These are phyloP conservation scores for Gossypium turneri DNA, from an alignment of 345 rosid genomes.

Conservation along the genomic window DNA sequence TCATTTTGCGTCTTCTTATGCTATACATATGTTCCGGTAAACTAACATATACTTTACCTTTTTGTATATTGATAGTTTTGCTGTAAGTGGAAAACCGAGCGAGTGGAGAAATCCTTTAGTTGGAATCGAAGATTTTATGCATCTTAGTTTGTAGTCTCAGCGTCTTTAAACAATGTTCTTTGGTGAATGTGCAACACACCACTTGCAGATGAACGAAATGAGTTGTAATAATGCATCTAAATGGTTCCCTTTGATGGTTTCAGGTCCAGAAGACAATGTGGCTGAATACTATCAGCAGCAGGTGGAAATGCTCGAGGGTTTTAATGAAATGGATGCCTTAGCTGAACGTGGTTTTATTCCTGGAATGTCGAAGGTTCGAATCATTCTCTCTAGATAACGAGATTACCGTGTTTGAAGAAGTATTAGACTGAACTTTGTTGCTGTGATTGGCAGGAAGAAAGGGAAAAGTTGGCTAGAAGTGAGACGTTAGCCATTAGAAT, in stretches of 20 bases:
- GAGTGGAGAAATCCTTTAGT: constrained; percentile 3
- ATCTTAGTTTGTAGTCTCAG: constrained; percentile 5
- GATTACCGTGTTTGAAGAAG: constrained; percentile 1
- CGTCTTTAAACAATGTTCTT: not conserved
- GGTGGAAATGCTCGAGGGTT: constrained; percentile 93
- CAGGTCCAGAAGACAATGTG: constrained; percentile 86
- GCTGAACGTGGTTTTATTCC: constrained; percentile 92
- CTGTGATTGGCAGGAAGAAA: constrained; percentile 67
- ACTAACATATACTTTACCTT: not conserved
- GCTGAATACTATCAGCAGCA: constrained; percentile 98
- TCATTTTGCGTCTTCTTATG: not conserved
- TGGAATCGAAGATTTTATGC: not conserved
- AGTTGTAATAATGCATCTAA: not conserved
- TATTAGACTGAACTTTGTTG: constrained; percentile 10
- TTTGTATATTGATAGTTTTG: not conserved
- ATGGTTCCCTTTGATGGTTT: constrained; percentile 21
- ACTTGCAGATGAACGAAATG: not conserved
- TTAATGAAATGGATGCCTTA: constrained; percentile 91
- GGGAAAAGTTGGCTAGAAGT: constrained; percentile 73
- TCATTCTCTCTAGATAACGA: not conserved
- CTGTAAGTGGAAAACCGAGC: not conserved
- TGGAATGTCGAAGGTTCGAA: constrained; percentile 72
- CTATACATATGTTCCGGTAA: not conserved
- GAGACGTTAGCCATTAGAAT: constrained; percentile 88
- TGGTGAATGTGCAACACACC: not conserved